Evolutionary conservation across 139 green algal genomes (phyloP).

Genomic region (Volvox reticuliferus): DNA sequence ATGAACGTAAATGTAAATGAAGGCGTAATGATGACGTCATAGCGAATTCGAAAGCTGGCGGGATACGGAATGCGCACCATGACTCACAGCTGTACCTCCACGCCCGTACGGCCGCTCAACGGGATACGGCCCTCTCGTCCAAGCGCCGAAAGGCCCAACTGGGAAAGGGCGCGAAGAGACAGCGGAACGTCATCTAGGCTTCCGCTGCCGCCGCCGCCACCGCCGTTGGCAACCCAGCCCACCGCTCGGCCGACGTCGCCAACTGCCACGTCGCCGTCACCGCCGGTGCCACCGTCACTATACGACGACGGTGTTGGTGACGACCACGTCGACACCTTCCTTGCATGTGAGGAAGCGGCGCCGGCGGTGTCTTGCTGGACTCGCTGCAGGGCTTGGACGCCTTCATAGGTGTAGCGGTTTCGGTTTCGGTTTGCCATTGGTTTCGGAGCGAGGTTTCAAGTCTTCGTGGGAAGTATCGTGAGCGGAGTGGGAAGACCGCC

Average conservation of each 20-base stretch:
- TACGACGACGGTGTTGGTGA: not conserved
- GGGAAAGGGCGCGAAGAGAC: constrained; percentile 12
- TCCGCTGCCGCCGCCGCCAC: not conserved
- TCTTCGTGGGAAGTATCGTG: too few relatives aligned
- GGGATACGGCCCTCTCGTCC: constrained; percentile 13
- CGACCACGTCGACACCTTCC: not conserved
- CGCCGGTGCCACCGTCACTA: not conserved
- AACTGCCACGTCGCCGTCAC: too few relatives aligned
- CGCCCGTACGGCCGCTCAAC: constrained; percentile 21
- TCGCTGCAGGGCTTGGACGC: not conserved
- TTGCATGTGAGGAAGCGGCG: not conserved
- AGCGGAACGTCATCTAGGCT: not conserved
- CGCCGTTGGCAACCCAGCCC: constrained; percentile 1
- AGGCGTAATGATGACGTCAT: too few relatives aligned
- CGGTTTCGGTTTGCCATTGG: too few relatives aligned
- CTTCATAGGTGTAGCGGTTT: not conserved
- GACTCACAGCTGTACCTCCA: constrained; percentile 17
- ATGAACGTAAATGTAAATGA: too few relatives aligned
- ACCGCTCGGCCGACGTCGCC: not conserved
- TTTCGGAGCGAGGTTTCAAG: too few relatives aligned
- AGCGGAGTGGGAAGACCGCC: too few relatives aligned
- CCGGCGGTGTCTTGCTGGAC: not conserved
- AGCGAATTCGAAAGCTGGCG: too few relatives aligned
- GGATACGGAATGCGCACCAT: too few relatives aligned
- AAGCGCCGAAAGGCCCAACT: not conserved